A percentile compares a stretch with the other conserved stretches of the same genome.
phyloP scores from a whole-genome alignment of 1,284 basidiomycete species.

The Pyrrhoderma lamaoense region DNA sequence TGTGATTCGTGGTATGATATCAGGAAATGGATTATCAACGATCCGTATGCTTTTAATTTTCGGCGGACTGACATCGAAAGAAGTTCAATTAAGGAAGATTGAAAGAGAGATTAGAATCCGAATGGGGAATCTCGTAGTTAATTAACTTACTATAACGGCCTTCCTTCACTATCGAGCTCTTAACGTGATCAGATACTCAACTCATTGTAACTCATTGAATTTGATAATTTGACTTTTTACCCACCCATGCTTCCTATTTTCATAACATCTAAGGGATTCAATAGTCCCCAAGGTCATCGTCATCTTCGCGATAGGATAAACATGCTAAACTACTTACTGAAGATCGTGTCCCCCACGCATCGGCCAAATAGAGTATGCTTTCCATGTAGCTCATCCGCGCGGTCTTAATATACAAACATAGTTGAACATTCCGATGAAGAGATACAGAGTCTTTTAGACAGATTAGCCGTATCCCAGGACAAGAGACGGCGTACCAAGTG shows the following conservation, averaged over 20 bases:
- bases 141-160: slow-evolving; percentile 73
- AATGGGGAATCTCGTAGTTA: neutral
- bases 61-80: slow-evolving; percentile 56
- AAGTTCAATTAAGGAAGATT: slow-evolving; percentile 4
- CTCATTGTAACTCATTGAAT: neutral
- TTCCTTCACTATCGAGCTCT: slow-evolving; percentile 80
- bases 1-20: slow-evolving; percentile 95
- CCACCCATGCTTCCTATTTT: slow-evolving; percentile 83
- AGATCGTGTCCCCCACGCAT: slow-evolving; percentile 76
- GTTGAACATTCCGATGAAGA: neutral
- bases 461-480: neutral
- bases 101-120: neutral
- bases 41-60: slow-evolving; percentile 82
- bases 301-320: neutral
- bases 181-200: slow-evolving; percentile 17
- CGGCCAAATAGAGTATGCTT: slow-evolving; percentile 87
- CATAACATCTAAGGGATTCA: slow-evolving; percentile 59
- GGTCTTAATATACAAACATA: slow-evolving; percentile 40
- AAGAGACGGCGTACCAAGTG: slow-evolving; percentile 54
- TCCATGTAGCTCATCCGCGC: slow-evolving; percentile 82
- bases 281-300: neutral
- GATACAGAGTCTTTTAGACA: neutral
- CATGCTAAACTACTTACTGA: slow-evolving; percentile 51
- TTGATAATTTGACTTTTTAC: slow-evolving; percentile 20
- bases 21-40: slow-evolving; percentile 88